Evolutionary conservation across 768 basidiomycete genomes (phyloP).

Genomic region (Suillus paluster): DNA sequence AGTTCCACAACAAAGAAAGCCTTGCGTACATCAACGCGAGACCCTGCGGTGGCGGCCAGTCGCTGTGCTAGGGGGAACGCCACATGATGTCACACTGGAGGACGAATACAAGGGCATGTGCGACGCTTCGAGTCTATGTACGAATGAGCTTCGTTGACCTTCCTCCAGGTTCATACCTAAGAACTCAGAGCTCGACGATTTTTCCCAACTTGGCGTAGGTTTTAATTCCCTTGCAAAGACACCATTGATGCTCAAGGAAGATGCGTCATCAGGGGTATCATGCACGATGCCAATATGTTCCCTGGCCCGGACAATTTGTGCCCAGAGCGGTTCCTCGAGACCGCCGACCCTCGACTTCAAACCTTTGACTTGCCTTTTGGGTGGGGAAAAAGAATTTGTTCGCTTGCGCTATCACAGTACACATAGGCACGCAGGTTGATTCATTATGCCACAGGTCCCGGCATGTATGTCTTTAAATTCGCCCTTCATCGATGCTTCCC

Average conservation of each 20-base stretch:
- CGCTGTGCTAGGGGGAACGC: neutral
- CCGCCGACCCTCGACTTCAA: constrained; percentile 7
- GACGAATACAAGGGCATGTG: constrained; percentile 20
- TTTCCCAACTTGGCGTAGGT: constrained; percentile 27
- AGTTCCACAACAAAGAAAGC: constrained; percentile 11
- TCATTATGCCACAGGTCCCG: constrained; percentile 4
- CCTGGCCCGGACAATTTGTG: constrained; percentile 20
- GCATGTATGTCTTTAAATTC: constrained; percentile 22
- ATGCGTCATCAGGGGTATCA: constrained; percentile 21
- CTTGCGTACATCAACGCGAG: constrained; percentile 11
- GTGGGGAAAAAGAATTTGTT: constrained; percentile 20
- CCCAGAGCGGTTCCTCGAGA: constrained; percentile 23
- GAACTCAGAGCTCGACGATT: constrained; percentile 21
- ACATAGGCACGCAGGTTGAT: neutral
- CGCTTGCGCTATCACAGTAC: neutral
- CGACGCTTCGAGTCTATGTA: neutral
- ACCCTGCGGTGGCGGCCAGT: constrained; percentile 1
- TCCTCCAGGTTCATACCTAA: constrained; percentile 22
- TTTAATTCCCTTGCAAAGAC: neutral
- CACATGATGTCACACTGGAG: constrained; percentile 20
- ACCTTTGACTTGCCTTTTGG: constrained; percentile 13
- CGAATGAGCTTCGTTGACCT: neutral
- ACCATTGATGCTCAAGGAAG: neutral
- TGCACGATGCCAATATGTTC: constrained; percentile 24
- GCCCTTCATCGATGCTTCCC: constrained; percentile 18